Percentiles rank a stretch among this genome's conserved stretches.
These are phyloP conservation scores for Corymbia citriodora DNA, from an alignment of 441 rosid genomes.

Conservation along the genomic window DNA sequence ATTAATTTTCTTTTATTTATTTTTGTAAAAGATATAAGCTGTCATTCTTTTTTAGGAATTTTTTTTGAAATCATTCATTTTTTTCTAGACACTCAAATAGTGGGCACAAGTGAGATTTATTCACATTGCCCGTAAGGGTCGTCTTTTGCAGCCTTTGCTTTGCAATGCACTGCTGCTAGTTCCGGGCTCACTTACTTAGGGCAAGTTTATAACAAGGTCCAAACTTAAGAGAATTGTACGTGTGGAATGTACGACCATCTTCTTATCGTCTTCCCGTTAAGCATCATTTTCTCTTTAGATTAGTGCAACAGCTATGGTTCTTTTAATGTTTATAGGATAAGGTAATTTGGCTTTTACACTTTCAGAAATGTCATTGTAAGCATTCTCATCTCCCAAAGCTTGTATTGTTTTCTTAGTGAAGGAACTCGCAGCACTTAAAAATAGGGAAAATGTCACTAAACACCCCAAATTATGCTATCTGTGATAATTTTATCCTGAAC, in stretches of 20 bases:
- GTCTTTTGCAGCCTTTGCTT: neutral
- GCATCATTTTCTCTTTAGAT: neutral
- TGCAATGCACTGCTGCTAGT: neutral
- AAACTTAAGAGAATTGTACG: neutral
- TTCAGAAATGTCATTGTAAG: rapidly evolving
- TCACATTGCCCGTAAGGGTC: neutral
- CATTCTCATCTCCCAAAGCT: neutral
- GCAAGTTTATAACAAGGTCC: neutral
- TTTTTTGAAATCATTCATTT: rapidly evolving
- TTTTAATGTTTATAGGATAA: neutral
- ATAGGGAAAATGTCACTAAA: too few species aligned
- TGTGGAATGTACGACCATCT: neutral
- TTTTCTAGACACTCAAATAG: rapidly evolving
- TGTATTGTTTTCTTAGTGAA: neutral
- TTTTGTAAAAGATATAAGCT: neutral
- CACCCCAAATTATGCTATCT: too few species aligned
- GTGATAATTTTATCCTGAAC: too few species aligned
- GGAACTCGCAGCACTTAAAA: neutral
- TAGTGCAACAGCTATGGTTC: neutral
- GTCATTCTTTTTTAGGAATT: rapidly evolving
- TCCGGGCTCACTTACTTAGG: neutral
- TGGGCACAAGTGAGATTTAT: neutral
- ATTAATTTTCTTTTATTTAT: rapidly evolving
- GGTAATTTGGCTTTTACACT: neutral
- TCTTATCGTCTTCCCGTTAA: neutral